Evolutionary conservation across 202 grass and related monocot species (phyloP).

Genomic region (Schoenoplectus tabernaemontani): DNA sequence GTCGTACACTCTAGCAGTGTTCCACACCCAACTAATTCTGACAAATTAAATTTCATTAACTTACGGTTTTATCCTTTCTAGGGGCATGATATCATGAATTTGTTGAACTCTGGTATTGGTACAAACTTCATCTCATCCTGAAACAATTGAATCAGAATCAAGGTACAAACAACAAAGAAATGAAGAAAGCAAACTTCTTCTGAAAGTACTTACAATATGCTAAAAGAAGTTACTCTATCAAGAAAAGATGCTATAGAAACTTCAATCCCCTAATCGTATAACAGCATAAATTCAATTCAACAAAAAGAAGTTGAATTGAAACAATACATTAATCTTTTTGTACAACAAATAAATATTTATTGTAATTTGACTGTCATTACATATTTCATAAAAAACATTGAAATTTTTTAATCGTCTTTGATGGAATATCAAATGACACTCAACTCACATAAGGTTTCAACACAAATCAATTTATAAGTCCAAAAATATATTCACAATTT

Average conservation of each 20-base stretch:
- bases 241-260: conserved; percentile 44
- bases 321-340: too few relatives aligned
- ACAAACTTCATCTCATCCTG: conserved; percentile 86
- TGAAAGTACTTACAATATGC: background rate
- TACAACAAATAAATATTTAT: too few relatives aligned
- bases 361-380: too few relatives aligned
- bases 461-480: too few relatives aligned
- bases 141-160: conserved; percentile 22
- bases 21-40: too few relatives aligned
- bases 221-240: conserved; percentile 50
- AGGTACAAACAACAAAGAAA: background rate
- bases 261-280: conserved; percentile 68
- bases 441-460: too few relatives aligned
- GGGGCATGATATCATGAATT: conserved; percentile 59
- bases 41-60: background rate
- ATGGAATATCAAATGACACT: too few relatives aligned
- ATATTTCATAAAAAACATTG: too few relatives aligned
- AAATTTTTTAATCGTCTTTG: too few relatives aligned
- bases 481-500: too few relatives aligned
- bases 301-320: background rate
- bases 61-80: conserved; percentile 32
- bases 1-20: too few relatives aligned
- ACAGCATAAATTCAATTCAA: background rate
- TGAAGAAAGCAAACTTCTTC: background rate
- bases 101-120: conserved; percentile 70